Evolutionary conservation across 192 early-diverging fungal species (phyloP).

Genomic region (Gonapodya sp.): DNA sequence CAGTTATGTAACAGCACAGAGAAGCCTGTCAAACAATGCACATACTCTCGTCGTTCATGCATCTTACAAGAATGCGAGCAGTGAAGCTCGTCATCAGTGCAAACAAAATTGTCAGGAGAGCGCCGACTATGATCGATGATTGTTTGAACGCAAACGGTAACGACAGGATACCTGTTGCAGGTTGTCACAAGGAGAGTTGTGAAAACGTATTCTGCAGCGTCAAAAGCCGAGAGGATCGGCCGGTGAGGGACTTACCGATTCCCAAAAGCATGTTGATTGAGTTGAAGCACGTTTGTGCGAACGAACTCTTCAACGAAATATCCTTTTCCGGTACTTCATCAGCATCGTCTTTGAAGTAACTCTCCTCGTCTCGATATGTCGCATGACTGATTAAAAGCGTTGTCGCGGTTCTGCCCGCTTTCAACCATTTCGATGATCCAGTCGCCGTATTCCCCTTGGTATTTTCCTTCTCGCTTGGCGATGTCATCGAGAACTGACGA

Average conservation of each 20-base stretch:
- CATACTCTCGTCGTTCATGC: background rate
- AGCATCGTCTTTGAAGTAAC: background rate
- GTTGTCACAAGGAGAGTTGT: background rate
- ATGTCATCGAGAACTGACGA: too few relatives aligned
- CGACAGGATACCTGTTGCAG: background rate
- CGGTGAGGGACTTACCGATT: constrained; percentile 2
- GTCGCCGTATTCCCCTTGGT: background rate
- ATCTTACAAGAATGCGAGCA: background rate
- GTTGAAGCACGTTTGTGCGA: background rate
- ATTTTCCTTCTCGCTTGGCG: too few relatives aligned
- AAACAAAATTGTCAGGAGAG: background rate
- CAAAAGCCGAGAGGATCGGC: background rate
- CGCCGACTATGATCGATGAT: background rate
- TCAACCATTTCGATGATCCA: background rate
- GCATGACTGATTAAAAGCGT: background rate
- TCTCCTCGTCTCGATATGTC: background rate
- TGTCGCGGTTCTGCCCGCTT: too few relatives aligned
- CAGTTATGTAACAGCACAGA: background rate
- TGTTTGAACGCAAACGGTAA: background rate
- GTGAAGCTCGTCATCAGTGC: background rate
- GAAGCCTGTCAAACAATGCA: background rate
- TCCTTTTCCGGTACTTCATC: background rate
- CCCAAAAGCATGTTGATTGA: background rate
- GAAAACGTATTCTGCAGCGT: background rate
- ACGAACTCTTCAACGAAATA: background rate